phyloP scores from a whole-genome alignment of 257 asterid genomes.

The Pogostemon cablin region DNA sequence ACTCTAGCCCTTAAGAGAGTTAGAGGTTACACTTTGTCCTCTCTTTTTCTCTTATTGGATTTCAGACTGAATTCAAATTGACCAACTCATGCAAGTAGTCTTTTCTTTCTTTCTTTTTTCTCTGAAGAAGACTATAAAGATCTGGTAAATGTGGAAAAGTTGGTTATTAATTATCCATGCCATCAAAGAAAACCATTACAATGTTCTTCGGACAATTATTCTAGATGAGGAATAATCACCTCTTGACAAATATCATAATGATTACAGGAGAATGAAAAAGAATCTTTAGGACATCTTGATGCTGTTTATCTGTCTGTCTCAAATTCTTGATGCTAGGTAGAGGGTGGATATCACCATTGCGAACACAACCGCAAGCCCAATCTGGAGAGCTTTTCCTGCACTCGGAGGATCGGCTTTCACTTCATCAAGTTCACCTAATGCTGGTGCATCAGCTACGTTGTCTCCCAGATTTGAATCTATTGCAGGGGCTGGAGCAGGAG shows the following conservation, averaged over 20 bases:
- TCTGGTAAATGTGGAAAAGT: conserved; percentile 19
- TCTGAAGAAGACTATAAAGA: neutral
- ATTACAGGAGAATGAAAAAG: neutral
- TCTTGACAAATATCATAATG: conserved; percentile 21
- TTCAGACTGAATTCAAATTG: too few relatives aligned
- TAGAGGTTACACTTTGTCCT: too few relatives aligned
- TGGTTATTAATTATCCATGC: conserved; percentile 13
- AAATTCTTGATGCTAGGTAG: conserved; percentile 34
- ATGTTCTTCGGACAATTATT: conserved; percentile 21
- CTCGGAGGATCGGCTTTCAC: neutral
- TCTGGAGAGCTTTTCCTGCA: conserved; percentile 27
- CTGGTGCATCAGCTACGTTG: neutral
- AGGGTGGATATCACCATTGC: conserved; percentile 30
- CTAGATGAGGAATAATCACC: conserved; percentile 31
- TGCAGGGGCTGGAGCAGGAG: neutral
- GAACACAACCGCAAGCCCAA: conserved; percentile 18
- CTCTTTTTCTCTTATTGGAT: too few relatives aligned
- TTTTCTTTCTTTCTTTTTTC: neutral
- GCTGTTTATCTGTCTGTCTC: conserved; percentile 1
- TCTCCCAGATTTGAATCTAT: neutral
- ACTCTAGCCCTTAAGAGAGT: too few relatives aligned
- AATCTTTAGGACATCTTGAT: conserved; percentile 20
- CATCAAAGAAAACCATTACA: conserved; percentile 24
- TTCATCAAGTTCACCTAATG: neutral
- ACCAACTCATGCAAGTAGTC: too few relatives aligned